Percentiles rank a stretch among this genome's conserved stretches.
phyloP scores from a whole-genome alignment of 2,329 filamentous ascomycete species.

The Aspergillus neotritici region DNA sequence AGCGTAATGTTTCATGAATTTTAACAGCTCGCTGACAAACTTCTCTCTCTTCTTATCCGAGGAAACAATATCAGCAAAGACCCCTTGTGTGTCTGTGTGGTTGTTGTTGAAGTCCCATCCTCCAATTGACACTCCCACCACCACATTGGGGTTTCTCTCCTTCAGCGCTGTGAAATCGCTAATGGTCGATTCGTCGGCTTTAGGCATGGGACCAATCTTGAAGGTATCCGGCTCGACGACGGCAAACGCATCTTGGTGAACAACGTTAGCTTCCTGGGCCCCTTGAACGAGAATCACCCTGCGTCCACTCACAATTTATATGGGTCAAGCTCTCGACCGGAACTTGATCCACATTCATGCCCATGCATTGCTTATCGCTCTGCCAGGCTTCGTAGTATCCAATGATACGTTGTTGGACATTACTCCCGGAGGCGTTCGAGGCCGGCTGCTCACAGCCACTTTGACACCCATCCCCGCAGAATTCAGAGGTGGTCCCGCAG shows the following conservation, averaged over 20 bases:
- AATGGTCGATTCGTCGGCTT: background rate
- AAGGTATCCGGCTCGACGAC: conserved; percentile 5
- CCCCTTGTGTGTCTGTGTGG: conserved; percentile 17
- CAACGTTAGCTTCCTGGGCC: too few species aligned
- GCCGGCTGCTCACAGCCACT: conserved; percentile 1
- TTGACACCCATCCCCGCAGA: conserved; percentile 14
- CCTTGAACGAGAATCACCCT: background rate
- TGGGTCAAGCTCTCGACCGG: conserved; percentile 1
- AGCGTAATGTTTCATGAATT: conserved; percentile 39
- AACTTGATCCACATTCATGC: background rate
- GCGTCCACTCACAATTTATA: background rate
- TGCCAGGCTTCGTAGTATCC: conserved; percentile 36
- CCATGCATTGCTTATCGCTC: conserved; percentile 2
- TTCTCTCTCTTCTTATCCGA: conserved; percentile 12
- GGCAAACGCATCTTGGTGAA: conserved; percentile 2
- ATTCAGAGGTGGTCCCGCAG: conserved; percentile 11
- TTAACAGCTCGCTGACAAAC: conserved; percentile 34
- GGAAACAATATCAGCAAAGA: conserved; percentile 16
- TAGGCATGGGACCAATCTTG: conserved; percentile 2
- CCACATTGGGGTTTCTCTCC: conserved; percentile 7
- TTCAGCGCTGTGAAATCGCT: conserved; percentile 7
- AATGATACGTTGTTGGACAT: conserved; percentile 16
- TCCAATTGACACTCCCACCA: conserved; percentile 33
- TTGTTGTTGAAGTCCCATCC: conserved; percentile 37
- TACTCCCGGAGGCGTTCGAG: too few species aligned